Evolutionary conservation across 306 rosid species (phyloP).

Genomic region (Rosa lucieae): DNA sequence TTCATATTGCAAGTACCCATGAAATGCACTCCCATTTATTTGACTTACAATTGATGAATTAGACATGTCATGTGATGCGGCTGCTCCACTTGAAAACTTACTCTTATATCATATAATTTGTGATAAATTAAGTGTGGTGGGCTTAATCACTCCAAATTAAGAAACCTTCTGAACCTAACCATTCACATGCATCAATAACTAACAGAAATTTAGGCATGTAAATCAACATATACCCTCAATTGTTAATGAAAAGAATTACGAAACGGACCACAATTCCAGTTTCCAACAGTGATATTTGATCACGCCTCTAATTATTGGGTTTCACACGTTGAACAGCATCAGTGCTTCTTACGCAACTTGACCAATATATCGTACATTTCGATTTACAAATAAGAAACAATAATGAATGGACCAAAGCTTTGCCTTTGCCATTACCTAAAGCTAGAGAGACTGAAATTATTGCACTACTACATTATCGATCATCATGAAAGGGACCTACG

Average conservation of each 20-base stretch:
- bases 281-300: neutral
- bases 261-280: neutral
- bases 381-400: neutral
- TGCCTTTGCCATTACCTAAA: neutral
- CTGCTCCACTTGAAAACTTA: neutral
- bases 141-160: neutral
- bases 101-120: neutral
- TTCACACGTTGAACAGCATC: neutral
- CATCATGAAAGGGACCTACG: conserved; percentile 6
- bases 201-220: neutral
- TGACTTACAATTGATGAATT: neutral
- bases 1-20: too few species aligned
- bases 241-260: neutral
- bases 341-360: neutral
- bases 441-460: neutral
- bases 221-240: neutral
- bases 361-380: neutral
- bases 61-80: neutral
- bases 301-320: neutral
- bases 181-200: neutral
- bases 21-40: too few species aligned
- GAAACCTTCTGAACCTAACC: neutral
- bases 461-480: neutral
- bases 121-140: neutral
- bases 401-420: neutral